Evolutionary conservation across 73 alveolate species (phyloP).

Genomic region (Diophrys appendiculata): DNA sequence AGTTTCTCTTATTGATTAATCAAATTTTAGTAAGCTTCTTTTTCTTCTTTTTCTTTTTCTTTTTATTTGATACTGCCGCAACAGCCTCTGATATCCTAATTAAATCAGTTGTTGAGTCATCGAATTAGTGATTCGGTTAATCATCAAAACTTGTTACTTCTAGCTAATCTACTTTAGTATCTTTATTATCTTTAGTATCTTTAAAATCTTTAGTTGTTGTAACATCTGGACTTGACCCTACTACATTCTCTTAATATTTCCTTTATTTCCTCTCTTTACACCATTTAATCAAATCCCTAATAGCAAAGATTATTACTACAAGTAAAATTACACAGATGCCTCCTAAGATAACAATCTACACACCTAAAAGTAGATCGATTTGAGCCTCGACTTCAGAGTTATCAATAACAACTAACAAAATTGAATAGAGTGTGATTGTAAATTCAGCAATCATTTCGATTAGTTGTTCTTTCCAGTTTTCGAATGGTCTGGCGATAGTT

Average conservation of each 20-base stretch:
- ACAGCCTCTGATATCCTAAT: too few relatives aligned
- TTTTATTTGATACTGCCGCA: too few relatives aligned
- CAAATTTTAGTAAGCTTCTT: too few relatives aligned
- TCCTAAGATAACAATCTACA: background rate
- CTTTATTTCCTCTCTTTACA: background rate
- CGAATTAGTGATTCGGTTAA: too few relatives aligned
- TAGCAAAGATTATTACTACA: background rate
- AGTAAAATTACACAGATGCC: background rate
- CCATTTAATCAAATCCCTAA: background rate
- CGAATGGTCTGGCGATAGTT: background rate
- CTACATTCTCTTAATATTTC: background rate
- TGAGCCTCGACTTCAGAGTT: background rate
- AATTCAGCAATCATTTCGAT: background rate
- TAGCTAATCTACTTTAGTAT: too few relatives aligned
- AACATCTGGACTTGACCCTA: too few relatives aligned
- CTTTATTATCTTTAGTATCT: too few relatives aligned
- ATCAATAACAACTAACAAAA: background rate
- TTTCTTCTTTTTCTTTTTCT: too few relatives aligned
- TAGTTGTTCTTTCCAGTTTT: background rate
- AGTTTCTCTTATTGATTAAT: too few relatives aligned
- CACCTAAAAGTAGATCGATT: background rate
- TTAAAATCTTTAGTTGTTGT: too few relatives aligned
- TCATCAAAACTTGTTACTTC: too few relatives aligned
- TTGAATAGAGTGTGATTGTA: background rate
- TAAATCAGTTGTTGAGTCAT: too few relatives aligned